Percentiles rank a stretch among this genome's conserved stretches.
These are phyloP conservation scores for Acacia confusa DNA, from an alignment of 306 rosid species.

Conservation along the genomic window DNA sequence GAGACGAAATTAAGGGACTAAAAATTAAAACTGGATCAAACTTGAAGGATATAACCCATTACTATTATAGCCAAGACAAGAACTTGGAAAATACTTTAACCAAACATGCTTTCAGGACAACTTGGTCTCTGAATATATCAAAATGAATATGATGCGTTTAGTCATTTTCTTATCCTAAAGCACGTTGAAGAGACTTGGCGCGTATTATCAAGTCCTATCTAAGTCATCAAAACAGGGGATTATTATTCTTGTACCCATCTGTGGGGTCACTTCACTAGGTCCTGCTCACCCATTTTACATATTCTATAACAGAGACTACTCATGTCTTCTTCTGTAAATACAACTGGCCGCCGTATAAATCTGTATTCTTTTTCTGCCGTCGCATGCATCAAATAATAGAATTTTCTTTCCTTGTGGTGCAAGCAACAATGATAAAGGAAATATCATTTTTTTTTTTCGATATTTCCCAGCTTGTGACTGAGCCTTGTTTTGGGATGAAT, in stretches of 20 bases:
- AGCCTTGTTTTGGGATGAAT: slow-evolving; percentile 24
- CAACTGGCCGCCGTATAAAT: neutral
- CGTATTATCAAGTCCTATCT: slow-evolving; percentile 13
- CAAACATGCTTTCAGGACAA: slow-evolving; percentile 21
- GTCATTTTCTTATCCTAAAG: slow-evolving; percentile 40
- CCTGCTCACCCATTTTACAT: slow-evolving; percentile 7
- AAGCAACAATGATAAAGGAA: neutral
- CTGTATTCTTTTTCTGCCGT: slow-evolving; percentile 30
- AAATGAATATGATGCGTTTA: slow-evolving; percentile 23
- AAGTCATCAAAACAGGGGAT: slow-evolving; percentile 29
- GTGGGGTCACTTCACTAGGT: slow-evolving; percentile 7
- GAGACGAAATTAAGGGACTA: no score
- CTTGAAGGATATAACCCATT: neutral
- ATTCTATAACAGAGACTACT: neutral
- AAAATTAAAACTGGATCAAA: no score
- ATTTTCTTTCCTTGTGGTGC: slow-evolving; percentile 1
- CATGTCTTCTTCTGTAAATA: slow-evolving; percentile 15
- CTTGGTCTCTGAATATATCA: slow-evolving; percentile 18
- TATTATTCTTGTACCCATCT: slow-evolving; percentile 28
- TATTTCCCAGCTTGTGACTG: slow-evolving; percentile 1
- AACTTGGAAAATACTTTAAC: slow-evolving; percentile 9
- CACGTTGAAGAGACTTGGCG: slow-evolving; percentile 24
- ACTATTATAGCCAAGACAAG: neutral
- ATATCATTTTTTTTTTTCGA: neutral
- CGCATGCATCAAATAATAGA: neutral